Evolutionary conservation across 1,139 yeast species (phyloP), one percentile per base, ranked within the genome.

Genomic region (Sugiyamaella novakii): DNA sequence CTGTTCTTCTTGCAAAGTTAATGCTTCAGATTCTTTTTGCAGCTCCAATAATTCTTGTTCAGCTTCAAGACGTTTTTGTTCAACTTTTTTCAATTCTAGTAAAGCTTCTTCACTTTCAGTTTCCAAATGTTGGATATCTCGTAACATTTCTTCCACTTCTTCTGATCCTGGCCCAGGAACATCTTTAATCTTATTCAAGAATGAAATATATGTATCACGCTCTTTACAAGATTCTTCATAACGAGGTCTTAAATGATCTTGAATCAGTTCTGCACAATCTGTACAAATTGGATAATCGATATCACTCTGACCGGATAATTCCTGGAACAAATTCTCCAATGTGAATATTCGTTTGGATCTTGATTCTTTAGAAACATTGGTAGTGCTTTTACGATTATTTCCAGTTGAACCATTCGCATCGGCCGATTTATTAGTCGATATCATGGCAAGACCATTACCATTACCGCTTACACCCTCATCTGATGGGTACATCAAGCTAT

Each of bases 251-350:
- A 88, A 75, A 51, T 82, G 83, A n/a, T 79, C 82, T 3, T 85
- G 73, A 25, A 91, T 66, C 24, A 78, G 64, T 38, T 76, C 80
- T 2, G 95, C 87, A 65, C 98, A 92, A 44, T 91, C 98, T 28
- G 76, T 75, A 59, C 98, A 91, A 12, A 94, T 79, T 0, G 98
- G 98, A 61, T 87, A 81, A 55, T 87, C 95, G n/a, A 91, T 76
- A 52, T 84, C 89, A 47, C 84, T 83, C 54, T 84, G 83, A 7
- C 81, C 81, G 22, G 79, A 83, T 57, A 80, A 74, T 1, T 87
- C 76, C 56, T 82, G 83, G 59, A 80, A 82, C 6, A 89, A 73
- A n/a, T 77, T 77, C 15, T 82, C 81, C 27, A 87, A 66, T 12
- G 78, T 67, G 36, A 68, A 70, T 14, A 78, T 63, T 34, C 76